Percentiles rank a stretch among this genome's conserved stretches.
phyloP scores from a whole-genome alignment of 148 eudicot genomes.

The Simmondsia chinensis region DNA sequence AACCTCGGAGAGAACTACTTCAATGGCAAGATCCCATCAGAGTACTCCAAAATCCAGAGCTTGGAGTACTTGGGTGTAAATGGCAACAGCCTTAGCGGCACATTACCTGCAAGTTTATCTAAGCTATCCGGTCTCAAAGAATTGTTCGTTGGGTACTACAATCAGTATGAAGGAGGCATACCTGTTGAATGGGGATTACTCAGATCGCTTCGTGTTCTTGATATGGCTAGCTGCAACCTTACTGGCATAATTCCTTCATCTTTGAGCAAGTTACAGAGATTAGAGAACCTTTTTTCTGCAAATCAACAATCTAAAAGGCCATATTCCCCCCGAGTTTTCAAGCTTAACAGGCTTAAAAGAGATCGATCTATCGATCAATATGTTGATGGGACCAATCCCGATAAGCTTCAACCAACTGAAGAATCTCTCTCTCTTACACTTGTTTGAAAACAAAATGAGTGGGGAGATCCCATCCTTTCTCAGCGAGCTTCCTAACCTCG shows the following conservation, averaged over 20 bases:
- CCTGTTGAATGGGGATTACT: slow-evolving; percentile 27
- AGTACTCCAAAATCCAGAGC: slow-evolving; percentile 9
- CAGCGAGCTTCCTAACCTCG: slow-evolving; percentile 38
- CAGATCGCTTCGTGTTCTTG: slow-evolving; percentile 10
- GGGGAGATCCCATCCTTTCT: slow-evolving; percentile 40
- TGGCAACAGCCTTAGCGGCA: slow-evolving; percentile 20
- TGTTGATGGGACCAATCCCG: slow-evolving; percentile 30
- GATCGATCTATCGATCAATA: slow-evolving; percentile 11
- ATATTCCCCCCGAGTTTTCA: slow-evolving; percentile 17
- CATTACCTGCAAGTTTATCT: slow-evolving; percentile 22
- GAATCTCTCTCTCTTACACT: slow-evolving; percentile 21
- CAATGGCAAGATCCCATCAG: slow-evolving; percentile 19
- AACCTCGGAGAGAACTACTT: slow-evolving; percentile 17
- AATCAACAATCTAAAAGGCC: slow-evolving; percentile 18
- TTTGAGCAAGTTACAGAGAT: slow-evolving; percentile 13
- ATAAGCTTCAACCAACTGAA: slow-evolving; percentile 17
- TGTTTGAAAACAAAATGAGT: slow-evolving; percentile 28
- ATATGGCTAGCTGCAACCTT: slow-evolving; percentile 10
- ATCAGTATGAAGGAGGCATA: slow-evolving; percentile 21
- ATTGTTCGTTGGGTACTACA: slow-evolving; percentile 15
- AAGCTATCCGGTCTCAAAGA: slow-evolving; percentile 5
- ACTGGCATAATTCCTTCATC: slow-evolving; percentile 23
- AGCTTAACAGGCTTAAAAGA: neutral
- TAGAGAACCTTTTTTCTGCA: slow-evolving; percentile 8
- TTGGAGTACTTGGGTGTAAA: slow-evolving; percentile 14